Evolutionary conservation across 352 stramenopile species (phyloP), one percentile per base, ranked within the genome.

Genomic region (Phytophthora idaei): DNA sequence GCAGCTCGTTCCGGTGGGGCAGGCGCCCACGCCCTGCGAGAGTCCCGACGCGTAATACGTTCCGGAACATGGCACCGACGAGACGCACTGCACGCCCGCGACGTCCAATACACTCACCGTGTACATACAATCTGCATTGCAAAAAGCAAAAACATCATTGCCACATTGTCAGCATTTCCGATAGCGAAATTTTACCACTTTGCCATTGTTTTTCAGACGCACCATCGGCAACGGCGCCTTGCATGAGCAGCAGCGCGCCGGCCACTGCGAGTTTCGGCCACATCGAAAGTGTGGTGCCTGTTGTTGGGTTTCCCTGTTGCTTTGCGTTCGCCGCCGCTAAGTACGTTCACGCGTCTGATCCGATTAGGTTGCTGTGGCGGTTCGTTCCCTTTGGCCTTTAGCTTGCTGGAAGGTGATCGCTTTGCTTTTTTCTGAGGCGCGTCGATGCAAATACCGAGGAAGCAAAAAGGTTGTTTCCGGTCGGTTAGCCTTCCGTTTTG

Each of bases 81-180:
- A 48, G 27, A 91, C 64, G 57, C 85, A 93, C 57, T 86, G 69
- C 17, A 90, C 71, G 27, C 71, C 71, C 27, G 74, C 58, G 3
- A 88, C 73, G 37, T 90, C 85, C 55, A 91, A 67, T 6, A 93
- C 81, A 67, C 81, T 90, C 4, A 93, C 83, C 1, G 83, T 82
- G 63, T 69, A 89, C 5, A 64, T 36, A 49, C 85, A 93, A 25
- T 71, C 83, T 93, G 45, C 14, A 61, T 15, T 34, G 41, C n/a
- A 47, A n/a, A 12, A 42, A 15, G 34, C 34, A 59, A 2, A 60
- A 39, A 41, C 39, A 59, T 3, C 41, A 39, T 61, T 49, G 28
- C 41, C 37, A 52, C 28, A 31, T 52, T 39, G 54, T 61, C 9
- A 61, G 44, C 29, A 50, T 32, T 36, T 57, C 46, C 46, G 6